These are phyloP conservation scores for Colletotrichum eleusines DNA, from an alignment of 2,329 filamentous ascomycete species.

Conservation along the genomic window DNA sequence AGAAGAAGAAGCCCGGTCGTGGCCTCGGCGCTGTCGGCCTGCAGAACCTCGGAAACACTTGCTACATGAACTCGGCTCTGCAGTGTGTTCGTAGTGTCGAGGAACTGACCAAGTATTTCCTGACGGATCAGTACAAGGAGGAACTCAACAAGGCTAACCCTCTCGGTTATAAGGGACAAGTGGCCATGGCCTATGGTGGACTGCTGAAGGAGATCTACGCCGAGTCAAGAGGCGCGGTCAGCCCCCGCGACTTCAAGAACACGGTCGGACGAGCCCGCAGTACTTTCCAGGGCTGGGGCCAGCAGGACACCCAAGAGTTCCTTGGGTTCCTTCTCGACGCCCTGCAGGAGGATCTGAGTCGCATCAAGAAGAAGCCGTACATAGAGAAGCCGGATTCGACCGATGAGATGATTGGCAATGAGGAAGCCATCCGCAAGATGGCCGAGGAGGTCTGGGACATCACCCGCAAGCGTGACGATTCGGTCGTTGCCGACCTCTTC, in stretches of 20 bases:
- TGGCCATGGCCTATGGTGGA: conserved; percentile 85
- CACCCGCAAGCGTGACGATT: conserved; percentile 92
- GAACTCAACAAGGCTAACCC: conserved; percentile 91
- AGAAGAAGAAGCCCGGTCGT: conserved; percentile 76
- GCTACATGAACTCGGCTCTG: conserved; percentile 98
- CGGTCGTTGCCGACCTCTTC: conserved; percentile 94
- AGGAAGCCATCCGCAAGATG: conserved; percentile 82
- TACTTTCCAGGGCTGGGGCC: conserved; percentile 92
- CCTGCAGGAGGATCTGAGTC: conserved; percentile 93
- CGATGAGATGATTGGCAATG: conserved; percentile 91
- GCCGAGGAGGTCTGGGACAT: conserved; percentile 92
- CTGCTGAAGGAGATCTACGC: conserved; percentile 84
- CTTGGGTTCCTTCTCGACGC: conserved; percentile 94
- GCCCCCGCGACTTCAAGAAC: conserved; percentile 84
- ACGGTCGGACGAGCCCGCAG: conserved; percentile 84
- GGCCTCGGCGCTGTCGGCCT: conserved; percentile 84
- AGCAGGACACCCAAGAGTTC: conserved; percentile 98
- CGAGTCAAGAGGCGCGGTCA: conserved; percentile 75
- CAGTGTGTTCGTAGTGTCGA: conserved; percentile 95
- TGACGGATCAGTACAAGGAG: conserved; percentile 77
- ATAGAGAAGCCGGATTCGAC: conserved; percentile 98
- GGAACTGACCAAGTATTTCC: conserved; percentile 92
- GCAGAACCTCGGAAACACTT: conserved; percentile 94
- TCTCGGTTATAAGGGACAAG: conserved; percentile 84
- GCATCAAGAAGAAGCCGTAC: conserved; percentile 95